Evolutionary conservation across 1,284 basidiomycete genomes (phyloP), one percentile per base, ranked within the genome.

Genomic region (Cystobasidiaceae sp.): DNA sequence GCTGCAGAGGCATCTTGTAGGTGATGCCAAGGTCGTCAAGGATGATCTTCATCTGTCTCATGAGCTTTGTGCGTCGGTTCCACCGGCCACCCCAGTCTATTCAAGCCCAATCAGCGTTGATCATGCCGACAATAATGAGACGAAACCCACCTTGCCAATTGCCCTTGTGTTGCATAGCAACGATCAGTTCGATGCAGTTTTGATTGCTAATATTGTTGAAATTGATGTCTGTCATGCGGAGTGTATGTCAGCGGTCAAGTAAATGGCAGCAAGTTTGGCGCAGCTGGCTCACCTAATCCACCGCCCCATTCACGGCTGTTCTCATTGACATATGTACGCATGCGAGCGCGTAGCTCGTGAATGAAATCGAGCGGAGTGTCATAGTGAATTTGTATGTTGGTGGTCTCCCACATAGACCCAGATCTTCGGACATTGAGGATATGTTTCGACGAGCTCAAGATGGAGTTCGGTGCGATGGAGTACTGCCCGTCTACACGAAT

Each of bases 401-500:
- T 89, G 1, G 83, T 82, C 76, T 91, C 89, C 86, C 86, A 90
- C 84, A 86, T 87, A 55, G 69, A 59, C 8, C 70, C 67, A 60
- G 69, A 64, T 43, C 70, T 51, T 3, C 74, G 71, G 61, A 73
- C 67, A 71, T 71, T 76, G 86, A 87, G 88, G 19, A 91, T 86
- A 33, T 89, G 79, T 74, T 90, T 91, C 13, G 83, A 79, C 62
- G 79, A 82, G 2, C 87, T 83, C 8, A 91, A 78, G n/a, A 90
- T 78, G 1, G 87, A 81, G 71, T 91, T 91, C 0, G 89, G 89
- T 1, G 86, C 87, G 60, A 90, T 83, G 55, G 90, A 83, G 74
- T 88, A 85, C 75, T 88, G 73, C 2, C 88, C 89, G 70, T 89
- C 87, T 3, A 87, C 85, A 21, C 88, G 82, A 48, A 84, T 81